Evolutionary conservation across 176 grass and related monocot species (phyloP).

Genomic region (Elaeis guineensis): DNA sequence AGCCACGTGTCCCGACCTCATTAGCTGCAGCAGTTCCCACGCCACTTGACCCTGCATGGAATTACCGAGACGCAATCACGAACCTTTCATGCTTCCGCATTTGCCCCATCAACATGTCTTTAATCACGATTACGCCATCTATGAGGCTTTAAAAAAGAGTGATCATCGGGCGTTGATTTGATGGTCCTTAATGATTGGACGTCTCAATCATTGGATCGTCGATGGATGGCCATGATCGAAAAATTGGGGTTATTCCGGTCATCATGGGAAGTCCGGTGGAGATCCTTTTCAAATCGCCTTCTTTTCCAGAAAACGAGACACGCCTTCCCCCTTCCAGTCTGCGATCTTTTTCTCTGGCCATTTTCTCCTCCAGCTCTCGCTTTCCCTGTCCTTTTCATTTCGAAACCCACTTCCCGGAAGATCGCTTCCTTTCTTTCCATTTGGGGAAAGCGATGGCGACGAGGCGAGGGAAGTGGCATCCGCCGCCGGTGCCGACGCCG

Average conservation of each 20-base stretch:
- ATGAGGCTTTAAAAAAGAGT: no score
- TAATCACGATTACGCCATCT: no score
- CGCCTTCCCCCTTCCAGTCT: conserved; percentile 12
- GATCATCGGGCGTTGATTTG: neutral
- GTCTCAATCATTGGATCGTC: neutral
- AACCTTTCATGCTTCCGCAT: no score
- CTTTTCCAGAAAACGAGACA: conserved; percentile 51
- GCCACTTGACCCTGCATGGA: no score
- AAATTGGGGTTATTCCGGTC: conserved; percentile 24
- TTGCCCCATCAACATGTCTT: no score
- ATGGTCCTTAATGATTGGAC: conserved; percentile 6
- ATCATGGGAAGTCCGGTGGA: conserved; percentile 12
- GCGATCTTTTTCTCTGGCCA: no score
- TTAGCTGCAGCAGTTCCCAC: no score
- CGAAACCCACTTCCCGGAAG: conserved; percentile 7
- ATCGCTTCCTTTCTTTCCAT: neutral
- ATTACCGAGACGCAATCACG: no score
- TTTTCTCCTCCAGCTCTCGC: conserved; percentile 4
- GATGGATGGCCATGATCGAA: neutral
- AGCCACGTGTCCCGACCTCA: no score
- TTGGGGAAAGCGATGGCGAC: conserved; percentile 29
- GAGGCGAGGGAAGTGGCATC: conserved; percentile 40
- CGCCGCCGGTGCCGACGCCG: conserved; percentile 25
- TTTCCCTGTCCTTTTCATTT: conserved; percentile 18
- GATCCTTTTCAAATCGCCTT: conserved; percentile 52